Evolutionary conservation across 2,329 filamentous ascomycete genomes (phyloP).

Genomic region (Fusarium neocosmosporiellum): DNA sequence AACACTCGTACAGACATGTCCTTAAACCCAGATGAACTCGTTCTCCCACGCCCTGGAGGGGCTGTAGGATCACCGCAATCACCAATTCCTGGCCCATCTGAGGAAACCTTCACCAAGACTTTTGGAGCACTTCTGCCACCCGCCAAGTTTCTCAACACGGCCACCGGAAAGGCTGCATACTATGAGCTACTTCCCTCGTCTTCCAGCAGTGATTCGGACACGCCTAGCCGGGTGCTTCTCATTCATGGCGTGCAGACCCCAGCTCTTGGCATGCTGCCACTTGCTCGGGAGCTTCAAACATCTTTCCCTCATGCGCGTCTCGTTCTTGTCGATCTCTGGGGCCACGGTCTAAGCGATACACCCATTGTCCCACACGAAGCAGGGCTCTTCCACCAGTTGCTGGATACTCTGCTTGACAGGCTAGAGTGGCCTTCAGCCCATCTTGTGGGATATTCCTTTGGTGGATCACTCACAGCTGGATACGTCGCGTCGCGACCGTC

Average conservation of each 20-base stretch:
- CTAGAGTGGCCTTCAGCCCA: constrained; percentile 57
- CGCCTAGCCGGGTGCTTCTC: constrained; percentile 52
- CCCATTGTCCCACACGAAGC: constrained; percentile 55
- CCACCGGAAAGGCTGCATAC: constrained; percentile 53
- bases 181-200: constrained; percentile 47
- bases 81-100: constrained; percentile 50
- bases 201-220: rapidly evolving
- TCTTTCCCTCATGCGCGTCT: constrained; percentile 52
- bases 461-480: constrained; percentile 52
- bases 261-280: constrained; percentile 58
- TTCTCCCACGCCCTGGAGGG: constrained; percentile 15
- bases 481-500: constrained; percentile 50
- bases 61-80: rapidly evolving
- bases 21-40: not conserved
- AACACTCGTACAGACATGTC: not conserved
- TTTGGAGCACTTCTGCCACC: constrained; percentile 55
- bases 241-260: constrained; percentile 64
- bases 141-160: constrained; percentile 48
- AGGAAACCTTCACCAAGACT: constrained; percentile 48
- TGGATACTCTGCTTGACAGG: constrained; percentile 53
- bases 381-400: constrained; percentile 54
- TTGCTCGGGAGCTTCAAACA: constrained; percentile 50
- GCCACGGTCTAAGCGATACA: constrained; percentile 63
- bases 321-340: constrained; percentile 62
- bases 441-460: constrained; percentile 63